These are phyloP conservation scores for Fusarium chuoi DNA, from an alignment of 2,329 filamentous ascomycete genomes.

Conservation along the genomic window DNA sequence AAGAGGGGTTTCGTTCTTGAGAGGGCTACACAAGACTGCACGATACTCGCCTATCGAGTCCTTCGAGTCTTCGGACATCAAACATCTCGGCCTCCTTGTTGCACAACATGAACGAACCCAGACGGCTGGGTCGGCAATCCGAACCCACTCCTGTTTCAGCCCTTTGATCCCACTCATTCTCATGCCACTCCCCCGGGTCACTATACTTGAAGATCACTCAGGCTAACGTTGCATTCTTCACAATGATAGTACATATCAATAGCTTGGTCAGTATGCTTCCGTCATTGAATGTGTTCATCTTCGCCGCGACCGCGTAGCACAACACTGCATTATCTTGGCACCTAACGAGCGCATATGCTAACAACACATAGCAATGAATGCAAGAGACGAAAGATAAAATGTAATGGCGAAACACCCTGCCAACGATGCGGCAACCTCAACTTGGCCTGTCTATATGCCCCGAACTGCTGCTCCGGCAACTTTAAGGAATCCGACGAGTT, in stretches of 20 bases:
- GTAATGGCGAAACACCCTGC: slow-evolving; percentile 76
- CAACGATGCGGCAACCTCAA: slow-evolving; percentile 75
- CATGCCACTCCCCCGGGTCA: background rate
- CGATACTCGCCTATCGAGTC: slow-evolving; percentile 15
- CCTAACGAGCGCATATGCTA: background rate
- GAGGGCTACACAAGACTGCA: slow-evolving; percentile 3
- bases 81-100: slow-evolving; percentile 10
- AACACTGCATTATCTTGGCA: background rate
- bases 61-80: background rate
- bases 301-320: background rate
- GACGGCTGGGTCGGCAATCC: background rate
- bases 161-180: background rate
- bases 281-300: background rate
- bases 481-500: slow-evolving; percentile 96
- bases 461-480: slow-evolving; percentile 76
- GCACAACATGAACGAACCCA: slow-evolving; percentile 18
- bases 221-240: slow-evolving; percentile 33
- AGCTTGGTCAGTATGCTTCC: slow-evolving; percentile 62
- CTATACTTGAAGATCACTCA: background rate
- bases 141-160: background rate
- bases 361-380: slow-evolving; percentile 69
- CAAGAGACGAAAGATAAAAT: slow-evolving; percentile 80
- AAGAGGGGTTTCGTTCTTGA: background rate
- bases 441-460: slow-evolving; percentile 72
- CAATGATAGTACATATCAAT: slow-evolving; percentile 66